Evolutionary conservation across 2,329 filamentous ascomycete genomes (phyloP).

Genomic region (Xylaria sp.): DNA sequence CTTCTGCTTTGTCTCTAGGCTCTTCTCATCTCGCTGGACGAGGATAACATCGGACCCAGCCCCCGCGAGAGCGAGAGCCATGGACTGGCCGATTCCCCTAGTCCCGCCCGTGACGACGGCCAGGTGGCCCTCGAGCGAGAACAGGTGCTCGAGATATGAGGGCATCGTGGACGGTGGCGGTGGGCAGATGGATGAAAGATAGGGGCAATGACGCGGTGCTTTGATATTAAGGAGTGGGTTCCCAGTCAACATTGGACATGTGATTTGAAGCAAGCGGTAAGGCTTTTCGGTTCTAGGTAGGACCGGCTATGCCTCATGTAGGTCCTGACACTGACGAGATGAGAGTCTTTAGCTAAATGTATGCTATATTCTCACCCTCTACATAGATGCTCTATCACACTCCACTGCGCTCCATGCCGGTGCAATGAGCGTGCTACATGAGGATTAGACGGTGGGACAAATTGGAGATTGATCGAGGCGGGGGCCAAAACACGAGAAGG

Average conservation of each 20-base stretch:
- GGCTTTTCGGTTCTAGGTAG: not conserved
- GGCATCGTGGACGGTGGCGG: slow-evolving; percentile 26
- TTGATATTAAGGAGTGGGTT: not conserved
- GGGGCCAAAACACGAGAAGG: not conserved
- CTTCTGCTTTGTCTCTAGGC: slow-evolving; percentile 65
- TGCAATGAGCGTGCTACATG: not conserved
- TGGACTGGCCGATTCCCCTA: slow-evolving; percentile 66
- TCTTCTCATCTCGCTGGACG: slow-evolving; percentile 59
- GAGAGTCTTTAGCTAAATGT: not conserved
- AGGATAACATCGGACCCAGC: slow-evolving; percentile 66
- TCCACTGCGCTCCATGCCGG: not conserved
- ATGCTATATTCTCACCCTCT: not conserved
- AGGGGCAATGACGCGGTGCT: not conserved
- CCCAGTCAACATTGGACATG: not conserved
- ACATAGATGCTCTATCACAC: not conserved
- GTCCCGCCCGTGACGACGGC: slow-evolving; percentile 67
- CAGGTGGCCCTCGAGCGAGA: slow-evolving; percentile 65
- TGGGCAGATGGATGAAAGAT: not conserved
- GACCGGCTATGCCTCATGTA: too few species aligned
- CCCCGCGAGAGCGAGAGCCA: slow-evolving; percentile 67
- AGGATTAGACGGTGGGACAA: not conserved
- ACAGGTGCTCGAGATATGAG: slow-evolving; percentile 50
- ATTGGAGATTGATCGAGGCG: not conserved
- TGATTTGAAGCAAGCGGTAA: not conserved
- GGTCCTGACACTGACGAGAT: not conserved